Evolutionary conservation across 169 alveolate species (phyloP).

Genomic region (Plasmodium knowlesi): DNA sequence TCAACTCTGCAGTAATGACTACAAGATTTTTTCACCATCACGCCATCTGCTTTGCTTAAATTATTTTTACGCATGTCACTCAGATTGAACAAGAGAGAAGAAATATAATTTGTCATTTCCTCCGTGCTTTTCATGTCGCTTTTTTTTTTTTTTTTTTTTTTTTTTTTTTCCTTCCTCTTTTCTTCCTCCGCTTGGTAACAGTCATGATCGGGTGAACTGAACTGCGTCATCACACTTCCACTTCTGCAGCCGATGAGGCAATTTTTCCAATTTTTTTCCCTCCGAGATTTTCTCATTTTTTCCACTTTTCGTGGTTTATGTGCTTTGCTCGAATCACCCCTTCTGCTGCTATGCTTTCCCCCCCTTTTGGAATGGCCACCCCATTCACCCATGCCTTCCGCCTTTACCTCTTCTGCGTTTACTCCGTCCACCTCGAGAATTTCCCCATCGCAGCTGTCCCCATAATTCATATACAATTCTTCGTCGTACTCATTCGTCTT

Average conservation of each 20-base stretch:
- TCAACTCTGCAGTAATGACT: not conserved
- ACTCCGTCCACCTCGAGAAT: not conserved
- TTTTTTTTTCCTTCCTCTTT: not conserved
- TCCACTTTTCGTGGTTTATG: not conserved
- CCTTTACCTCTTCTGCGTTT: not conserved
- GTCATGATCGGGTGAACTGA: not conserved
- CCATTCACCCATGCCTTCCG: not conserved
- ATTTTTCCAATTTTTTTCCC: not conserved
- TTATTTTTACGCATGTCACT: not conserved
- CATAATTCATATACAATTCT: too few relatives aligned
- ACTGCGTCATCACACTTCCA: not conserved
- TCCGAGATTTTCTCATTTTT: not conserved
- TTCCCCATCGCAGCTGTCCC: not conserved
- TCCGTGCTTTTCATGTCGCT: not conserved
- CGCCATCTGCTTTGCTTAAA: not conserved
- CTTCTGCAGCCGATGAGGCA: not conserved
- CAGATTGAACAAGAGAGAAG: not conserved
- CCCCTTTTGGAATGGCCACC: too few relatives aligned
- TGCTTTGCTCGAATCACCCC: not conserved
- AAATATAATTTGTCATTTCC: not conserved
- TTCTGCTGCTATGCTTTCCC: too few relatives aligned
- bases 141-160: not conserved
- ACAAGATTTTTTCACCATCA: not conserved
- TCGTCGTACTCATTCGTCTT: not conserved
- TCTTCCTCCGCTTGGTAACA: not conserved